Evolutionary conservation across 352 stramenopile genomes (phyloP).

Genomic region (Elongisporangium senticosum): DNA sequence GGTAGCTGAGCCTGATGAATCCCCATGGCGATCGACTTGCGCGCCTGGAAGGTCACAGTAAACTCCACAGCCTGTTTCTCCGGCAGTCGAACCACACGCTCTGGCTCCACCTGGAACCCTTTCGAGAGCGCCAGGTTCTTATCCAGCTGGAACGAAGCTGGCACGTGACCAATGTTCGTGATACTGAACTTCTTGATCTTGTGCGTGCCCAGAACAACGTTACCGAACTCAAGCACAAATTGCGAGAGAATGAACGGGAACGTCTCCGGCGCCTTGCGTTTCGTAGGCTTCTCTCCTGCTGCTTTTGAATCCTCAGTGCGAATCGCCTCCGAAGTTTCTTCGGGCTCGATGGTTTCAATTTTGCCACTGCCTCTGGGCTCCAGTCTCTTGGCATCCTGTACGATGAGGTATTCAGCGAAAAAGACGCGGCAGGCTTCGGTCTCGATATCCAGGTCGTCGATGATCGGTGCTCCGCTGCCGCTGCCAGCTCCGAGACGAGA

Average conservation of each 20-base stretch:
- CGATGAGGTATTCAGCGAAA: constrained; percentile 80
- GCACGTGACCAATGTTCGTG: constrained; percentile 85
- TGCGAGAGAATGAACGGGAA: constrained; percentile 83
- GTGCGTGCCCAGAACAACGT: constrained; percentile 89
- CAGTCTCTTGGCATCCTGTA: constrained; percentile 34
- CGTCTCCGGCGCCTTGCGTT: constrained; percentile 24
- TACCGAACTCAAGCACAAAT: constrained; percentile 93
- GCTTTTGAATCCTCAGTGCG: constrained; percentile 3
- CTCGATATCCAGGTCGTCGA: constrained; percentile 77
- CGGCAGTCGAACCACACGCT: constrained; percentile 89
- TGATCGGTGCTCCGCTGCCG: constrained; percentile 8
- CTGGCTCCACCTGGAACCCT: constrained; percentile 91
- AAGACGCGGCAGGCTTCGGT: constrained; percentile 81
- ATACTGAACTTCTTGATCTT: constrained; percentile 91
- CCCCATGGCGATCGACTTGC: constrained; percentile 82
- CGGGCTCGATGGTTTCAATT: not conserved
- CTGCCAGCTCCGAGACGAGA: constrained; percentile 11
- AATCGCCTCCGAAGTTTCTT: not conserved
- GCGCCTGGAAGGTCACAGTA: constrained; percentile 87
- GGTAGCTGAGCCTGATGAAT: constrained; percentile 76
- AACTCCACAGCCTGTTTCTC: constrained; percentile 89
- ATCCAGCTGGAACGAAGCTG: constrained; percentile 89
- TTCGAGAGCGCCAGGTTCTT: constrained; percentile 84
- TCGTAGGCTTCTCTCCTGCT: constrained; percentile 11
- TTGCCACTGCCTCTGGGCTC: constrained; percentile 8